A percentile compares a stretch with the other conserved stretches of the same genome.
These are phyloP conservation scores for Daldinia decipiens DNA, from an alignment of 495 filamentous ascomycete species.

Conservation along the genomic window DNA sequence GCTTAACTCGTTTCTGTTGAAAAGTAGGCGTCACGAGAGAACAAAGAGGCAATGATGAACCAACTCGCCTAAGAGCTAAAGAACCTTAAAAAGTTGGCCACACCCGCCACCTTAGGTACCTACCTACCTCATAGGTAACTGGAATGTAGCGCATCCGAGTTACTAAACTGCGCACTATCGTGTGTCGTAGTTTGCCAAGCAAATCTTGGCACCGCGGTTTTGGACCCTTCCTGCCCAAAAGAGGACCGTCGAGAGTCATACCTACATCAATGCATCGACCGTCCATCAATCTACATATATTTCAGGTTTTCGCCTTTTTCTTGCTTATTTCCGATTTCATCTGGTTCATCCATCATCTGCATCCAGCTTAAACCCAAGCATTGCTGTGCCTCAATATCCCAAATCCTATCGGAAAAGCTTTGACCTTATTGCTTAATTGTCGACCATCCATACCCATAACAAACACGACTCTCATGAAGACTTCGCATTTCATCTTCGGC, in stretches of 20 bases:
- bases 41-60: slow-evolving; percentile 1
- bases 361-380: slow-evolving; percentile 1
- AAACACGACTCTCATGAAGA: slow-evolving; percentile 43
- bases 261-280: too few relatives aligned
- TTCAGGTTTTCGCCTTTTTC: neutral
- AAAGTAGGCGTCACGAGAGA: neutral
- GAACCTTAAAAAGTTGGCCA: neutral
- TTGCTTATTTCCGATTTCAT: neutral
- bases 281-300: neutral
- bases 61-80: neutral
- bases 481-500: slow-evolving; percentile 32
- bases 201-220: neutral
- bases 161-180: neutral
- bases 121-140: too few relatives aligned
- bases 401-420: slow-evolving; percentile 4
- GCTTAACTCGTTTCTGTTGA: neutral
- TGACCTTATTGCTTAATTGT: slow-evolving; percentile 6
- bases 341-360: neutral
- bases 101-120: slow-evolving; percentile 6
- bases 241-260: neutral
- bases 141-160: neutral
- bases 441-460: neutral
- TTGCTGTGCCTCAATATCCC: neutral
- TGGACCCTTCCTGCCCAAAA: too few relatives aligned
- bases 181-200: neutral